These are phyloP conservation scores for Ramaria sp. DNA, from an alignment of 768 basidiomycete genomes.

Conservation along the genomic window DNA sequence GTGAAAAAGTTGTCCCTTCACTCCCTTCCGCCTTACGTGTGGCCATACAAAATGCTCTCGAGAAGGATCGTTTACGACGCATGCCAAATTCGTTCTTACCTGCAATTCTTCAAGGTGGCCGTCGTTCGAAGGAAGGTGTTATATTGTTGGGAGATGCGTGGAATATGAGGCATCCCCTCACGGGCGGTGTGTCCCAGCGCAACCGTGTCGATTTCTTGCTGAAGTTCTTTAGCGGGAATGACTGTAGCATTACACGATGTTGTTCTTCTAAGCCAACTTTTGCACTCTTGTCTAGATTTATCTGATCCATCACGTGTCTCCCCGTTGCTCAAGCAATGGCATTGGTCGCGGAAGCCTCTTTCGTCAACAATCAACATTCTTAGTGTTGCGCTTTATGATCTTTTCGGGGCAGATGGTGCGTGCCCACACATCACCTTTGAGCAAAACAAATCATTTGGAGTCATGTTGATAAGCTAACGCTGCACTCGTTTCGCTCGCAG, in stretches of 20 bases:
- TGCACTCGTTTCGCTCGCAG: slow-evolving; percentile 25
- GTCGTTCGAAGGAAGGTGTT: slow-evolving; percentile 47
- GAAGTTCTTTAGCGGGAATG: slow-evolving; percentile 62
- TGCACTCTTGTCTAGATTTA: slow-evolving; percentile 37
- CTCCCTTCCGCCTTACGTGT: slow-evolving; percentile 64
- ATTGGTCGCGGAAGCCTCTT: slow-evolving; percentile 78
- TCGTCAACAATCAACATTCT: slow-evolving; percentile 86
- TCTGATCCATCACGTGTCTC: slow-evolving; percentile 18
- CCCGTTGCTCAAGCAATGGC: slow-evolving; percentile 54
- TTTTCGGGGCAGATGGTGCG: slow-evolving; percentile 90
- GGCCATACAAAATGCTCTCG: slow-evolving; percentile 56
- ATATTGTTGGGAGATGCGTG: slow-evolving; percentile 90
- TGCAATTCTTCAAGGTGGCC: slow-evolving; percentile 39
- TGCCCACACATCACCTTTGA: slow-evolving; percentile 11
- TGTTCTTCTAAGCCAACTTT: slow-evolving; percentile 54
- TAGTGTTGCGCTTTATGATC: slow-evolving; percentile 84
- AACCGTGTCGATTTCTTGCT: background rate
- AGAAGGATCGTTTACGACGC: slow-evolving; percentile 68
- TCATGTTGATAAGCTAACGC: background rate
- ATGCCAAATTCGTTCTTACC: slow-evolving; percentile 98
- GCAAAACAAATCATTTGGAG: too few species aligned
- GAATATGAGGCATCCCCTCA: slow-evolving; percentile 99
- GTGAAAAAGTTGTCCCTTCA: slow-evolving; percentile 63
- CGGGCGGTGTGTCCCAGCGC: slow-evolving; percentile 37
- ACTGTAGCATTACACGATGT: slow-evolving; percentile 88